Evolutionary conservation across 2,329 filamentous ascomycete species (phyloP).

Genomic region (Xylaria sp.): DNA sequence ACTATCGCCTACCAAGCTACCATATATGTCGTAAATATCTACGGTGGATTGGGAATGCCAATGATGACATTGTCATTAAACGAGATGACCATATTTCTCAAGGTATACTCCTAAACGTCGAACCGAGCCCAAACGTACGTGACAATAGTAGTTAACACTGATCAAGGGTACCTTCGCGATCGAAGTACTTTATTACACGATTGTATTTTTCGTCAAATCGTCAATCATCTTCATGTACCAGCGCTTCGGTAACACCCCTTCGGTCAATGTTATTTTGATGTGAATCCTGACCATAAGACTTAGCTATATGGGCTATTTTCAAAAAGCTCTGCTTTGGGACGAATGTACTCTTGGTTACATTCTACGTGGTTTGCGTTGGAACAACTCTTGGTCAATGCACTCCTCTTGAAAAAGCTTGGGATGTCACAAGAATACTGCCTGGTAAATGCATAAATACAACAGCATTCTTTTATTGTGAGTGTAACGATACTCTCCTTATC

Average conservation of each 20-base stretch:
- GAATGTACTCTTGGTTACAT: conserved; percentile 52
- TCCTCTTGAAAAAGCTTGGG: conserved; percentile 56
- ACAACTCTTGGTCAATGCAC: conserved; percentile 55
- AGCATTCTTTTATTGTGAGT: conserved; percentile 55
- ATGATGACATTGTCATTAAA: conserved; percentile 33
- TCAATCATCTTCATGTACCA: conserved; percentile 60
- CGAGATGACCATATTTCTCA: conserved; percentile 37
- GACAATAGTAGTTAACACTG: neutral
- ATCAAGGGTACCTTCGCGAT: conserved; percentile 45
- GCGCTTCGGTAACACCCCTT: conserved; percentile 52
- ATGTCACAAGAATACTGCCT: conserved; percentile 45
- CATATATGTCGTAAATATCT: conserved; percentile 32
- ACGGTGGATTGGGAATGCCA: conserved; percentile 38
- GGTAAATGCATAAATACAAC: conserved; percentile 55
- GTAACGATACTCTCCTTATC: neutral
- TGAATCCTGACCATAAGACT: conserved; percentile 14
- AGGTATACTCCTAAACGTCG: neutral
- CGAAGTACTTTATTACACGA: conserved; percentile 55
- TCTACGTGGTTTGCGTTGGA: conserved; percentile 54
- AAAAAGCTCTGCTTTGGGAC: conserved; percentile 49
- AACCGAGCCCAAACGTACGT: neutral
- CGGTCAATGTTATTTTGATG: neutral
- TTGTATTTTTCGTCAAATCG: conserved; percentile 54
- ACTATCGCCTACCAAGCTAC: conserved; percentile 38
- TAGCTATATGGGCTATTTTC: conserved; percentile 43